A percentile compares a stretch with the other conserved stretches of the same genome.
Evolutionary conservation across 805 yeast species (phyloP).

Genomic region (Phaffomyces antillensis): DNA sequence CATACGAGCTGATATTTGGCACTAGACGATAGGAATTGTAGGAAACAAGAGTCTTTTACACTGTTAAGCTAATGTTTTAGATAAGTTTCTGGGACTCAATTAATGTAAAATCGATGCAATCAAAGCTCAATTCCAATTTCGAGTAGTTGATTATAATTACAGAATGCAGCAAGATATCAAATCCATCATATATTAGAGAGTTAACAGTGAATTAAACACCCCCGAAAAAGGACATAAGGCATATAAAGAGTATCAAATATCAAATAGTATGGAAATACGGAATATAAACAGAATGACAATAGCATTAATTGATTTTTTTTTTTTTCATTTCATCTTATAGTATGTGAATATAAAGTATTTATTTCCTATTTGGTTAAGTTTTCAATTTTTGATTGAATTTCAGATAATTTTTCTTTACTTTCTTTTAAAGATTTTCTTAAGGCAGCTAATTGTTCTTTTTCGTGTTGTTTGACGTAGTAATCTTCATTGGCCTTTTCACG

Average conservation of each 20-base stretch:
- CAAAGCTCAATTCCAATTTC: too few species aligned
- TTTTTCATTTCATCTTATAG: not conserved
- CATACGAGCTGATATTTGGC: too few species aligned
- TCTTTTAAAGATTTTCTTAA: slow-evolving; percentile 71
- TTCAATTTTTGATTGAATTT: slow-evolving; percentile 39
- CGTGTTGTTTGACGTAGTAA: slow-evolving; percentile 78
- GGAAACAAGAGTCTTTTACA: too few species aligned
- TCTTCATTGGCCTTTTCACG: slow-evolving; percentile 94
- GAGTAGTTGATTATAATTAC: too few species aligned
- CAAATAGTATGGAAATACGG: not conserved
- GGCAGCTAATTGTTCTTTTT: slow-evolving; percentile 75
- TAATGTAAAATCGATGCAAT: too few species aligned
- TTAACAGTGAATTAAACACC: not conserved
- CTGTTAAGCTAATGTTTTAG: too few species aligned
- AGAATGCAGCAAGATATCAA: slow-evolving; percentile 1
- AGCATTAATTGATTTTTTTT: not conserved
- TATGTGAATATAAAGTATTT: not conserved
- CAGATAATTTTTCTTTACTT: slow-evolving; percentile 57
- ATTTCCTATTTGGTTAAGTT: slow-evolving; percentile 4
- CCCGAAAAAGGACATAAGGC: not conserved
- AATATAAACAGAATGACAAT: not conserved
- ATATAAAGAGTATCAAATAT: slow-evolving; percentile 1
- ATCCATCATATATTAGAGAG: slow-evolving; percentile 5
- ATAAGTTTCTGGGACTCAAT: too few species aligned
- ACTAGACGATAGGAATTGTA: too few species aligned